Conservation (phyloP, 306 rosid species). For the Sesbania bispinosa region DNA sequence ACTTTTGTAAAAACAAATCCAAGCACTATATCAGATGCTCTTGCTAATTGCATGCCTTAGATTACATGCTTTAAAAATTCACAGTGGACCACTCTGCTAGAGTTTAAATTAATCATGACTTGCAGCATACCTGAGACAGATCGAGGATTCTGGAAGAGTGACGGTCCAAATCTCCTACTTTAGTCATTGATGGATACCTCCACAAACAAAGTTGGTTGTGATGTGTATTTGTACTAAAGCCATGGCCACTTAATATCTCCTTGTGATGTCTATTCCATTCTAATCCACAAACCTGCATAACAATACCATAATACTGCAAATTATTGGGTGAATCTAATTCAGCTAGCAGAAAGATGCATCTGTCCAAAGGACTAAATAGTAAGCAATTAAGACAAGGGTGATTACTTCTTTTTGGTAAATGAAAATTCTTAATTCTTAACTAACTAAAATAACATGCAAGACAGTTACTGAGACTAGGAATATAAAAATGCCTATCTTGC, state of each 20-base stretch:
- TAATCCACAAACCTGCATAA: slow-evolving; percentile 66
- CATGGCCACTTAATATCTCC: slow-evolving; percentile 80
- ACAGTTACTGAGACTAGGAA: not conserved
- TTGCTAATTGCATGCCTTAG: not conserved
- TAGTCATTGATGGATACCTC: slow-evolving; percentile 72
- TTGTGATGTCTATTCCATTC: slow-evolving; percentile 82
- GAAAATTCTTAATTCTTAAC: not conserved
- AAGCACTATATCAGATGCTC: not conserved
- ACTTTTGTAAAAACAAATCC: not conserved
- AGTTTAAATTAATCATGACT: not conserved
- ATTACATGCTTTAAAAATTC: not conserved
- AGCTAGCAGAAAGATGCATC: not conserved
- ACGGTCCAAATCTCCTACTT: slow-evolving; percentile 49
- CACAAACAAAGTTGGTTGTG: slow-evolving; percentile 63
- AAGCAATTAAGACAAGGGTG: not conserved
- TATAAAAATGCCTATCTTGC: slow-evolving; percentile 28
- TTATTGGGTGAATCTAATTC: not conserved
- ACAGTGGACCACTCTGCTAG: not conserved
- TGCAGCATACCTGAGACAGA: slow-evolving; percentile 52
- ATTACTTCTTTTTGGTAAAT: not conserved
- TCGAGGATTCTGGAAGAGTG: slow-evolving; percentile 64
- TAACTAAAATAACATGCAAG: not conserved
- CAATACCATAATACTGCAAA: not conserved
- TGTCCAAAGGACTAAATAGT: not conserved
- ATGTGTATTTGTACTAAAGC: slow-evolving; percentile 39